Conservation (phyloP, 73 alveolate species). For the Durusdinium trenchii region DNA sequence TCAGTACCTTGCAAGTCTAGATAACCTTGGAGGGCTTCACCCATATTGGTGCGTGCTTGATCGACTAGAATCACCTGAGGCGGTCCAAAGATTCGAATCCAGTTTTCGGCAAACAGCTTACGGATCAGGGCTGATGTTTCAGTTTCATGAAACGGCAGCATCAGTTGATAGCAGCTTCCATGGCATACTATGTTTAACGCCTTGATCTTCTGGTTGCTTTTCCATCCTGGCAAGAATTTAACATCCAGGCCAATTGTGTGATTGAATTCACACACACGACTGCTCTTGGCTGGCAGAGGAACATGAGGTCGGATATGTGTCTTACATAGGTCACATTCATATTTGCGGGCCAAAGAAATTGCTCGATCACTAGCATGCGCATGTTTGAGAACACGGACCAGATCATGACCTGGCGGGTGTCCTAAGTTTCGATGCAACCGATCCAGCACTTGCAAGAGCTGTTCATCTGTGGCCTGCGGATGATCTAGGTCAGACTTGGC, state of each 20-base stretch:
- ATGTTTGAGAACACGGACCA: neutral
- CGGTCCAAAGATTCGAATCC: neutral
- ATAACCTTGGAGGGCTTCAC: neutral
- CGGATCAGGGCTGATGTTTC: neutral
- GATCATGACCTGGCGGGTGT: neutral
- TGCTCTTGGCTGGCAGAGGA: neutral
- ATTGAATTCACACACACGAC: neutral
- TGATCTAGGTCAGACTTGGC: neutral
- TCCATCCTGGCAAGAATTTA: conserved; percentile 1
- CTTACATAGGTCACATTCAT: neutral
- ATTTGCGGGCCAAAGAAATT: neutral
- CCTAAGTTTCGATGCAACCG: neutral
- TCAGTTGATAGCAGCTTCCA: neutral
- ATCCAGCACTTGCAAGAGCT: neutral
- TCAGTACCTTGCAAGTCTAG: neutral
- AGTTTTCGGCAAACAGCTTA: neutral
- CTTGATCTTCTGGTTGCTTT: neutral
- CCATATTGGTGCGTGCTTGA: neutral
- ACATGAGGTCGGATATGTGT: neutral
- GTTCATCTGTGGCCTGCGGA: neutral
- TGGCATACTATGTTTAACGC: neutral
- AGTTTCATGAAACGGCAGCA: neutral
- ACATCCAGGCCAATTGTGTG: neutral
- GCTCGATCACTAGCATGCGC: neutral
- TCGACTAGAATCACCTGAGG: neutral